Evolutionary conservation across 257 asterid genomes (phyloP).

Genomic region (Anisodus tanguticus): DNA sequence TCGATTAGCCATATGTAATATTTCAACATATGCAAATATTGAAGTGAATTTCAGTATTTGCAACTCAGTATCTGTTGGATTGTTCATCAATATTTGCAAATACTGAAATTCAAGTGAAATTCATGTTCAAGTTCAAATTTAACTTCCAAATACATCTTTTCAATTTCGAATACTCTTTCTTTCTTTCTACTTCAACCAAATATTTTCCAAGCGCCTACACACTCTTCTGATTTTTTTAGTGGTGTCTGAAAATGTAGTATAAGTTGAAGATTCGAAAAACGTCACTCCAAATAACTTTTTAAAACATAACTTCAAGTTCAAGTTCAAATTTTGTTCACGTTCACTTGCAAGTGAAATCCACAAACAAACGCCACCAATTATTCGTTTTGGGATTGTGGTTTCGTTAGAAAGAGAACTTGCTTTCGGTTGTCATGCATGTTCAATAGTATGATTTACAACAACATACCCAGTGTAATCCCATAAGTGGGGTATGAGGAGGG

Average conservation of each 20-base stretch:
- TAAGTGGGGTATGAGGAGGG: no score
- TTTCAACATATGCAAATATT: neutral
- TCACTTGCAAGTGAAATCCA: slow-evolving; percentile 9
- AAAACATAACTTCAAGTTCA: neutral
- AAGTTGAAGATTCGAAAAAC: neutral
- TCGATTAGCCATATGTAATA: neutral
- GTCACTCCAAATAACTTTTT: neutral
- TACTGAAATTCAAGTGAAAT: neutral
- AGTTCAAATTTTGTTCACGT: neutral
- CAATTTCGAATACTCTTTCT: neutral
- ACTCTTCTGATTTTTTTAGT: neutral
- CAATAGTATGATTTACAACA: neutral
- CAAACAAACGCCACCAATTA: neutral
- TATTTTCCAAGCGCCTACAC: neutral
- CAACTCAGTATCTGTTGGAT: neutral
- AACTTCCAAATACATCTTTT: neutral
- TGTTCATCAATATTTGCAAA: neutral
- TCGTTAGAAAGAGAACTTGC: neutral
- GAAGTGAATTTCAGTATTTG: neutral
- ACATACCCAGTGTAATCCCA: no score
- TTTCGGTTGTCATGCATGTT: neutral
- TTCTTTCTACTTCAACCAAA: neutral
- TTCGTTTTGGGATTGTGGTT: neutral
- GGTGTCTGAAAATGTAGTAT: neutral
- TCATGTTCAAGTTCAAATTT: neutral